Evolutionary conservation across 192 early-diverging fungal genomes (phyloP).

Genomic region (Entophlyctis luteolus): DNA sequence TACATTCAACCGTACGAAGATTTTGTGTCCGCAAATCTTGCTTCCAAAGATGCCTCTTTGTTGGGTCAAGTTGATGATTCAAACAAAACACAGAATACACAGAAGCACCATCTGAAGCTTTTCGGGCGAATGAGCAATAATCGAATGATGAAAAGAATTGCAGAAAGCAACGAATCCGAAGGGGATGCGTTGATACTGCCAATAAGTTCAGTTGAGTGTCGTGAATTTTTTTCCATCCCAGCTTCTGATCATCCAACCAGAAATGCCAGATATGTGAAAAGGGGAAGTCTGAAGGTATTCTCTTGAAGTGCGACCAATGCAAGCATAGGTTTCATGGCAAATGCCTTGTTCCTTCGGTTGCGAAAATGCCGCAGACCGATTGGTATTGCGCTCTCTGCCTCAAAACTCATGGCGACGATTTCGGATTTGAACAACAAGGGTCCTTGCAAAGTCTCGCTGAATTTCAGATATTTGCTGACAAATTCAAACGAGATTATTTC

Average conservation of each 20-base stretch:
- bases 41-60: background rate
- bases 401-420: conserved; percentile 72
- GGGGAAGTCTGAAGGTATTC: conserved; percentile 55
- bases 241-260: conserved; percentile 2
- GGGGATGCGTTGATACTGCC: conserved; percentile 31
- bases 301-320: conserved; percentile 86
- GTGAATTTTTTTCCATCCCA: too few relatives aligned
- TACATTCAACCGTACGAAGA: conserved; percentile 54
- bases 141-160: conserved; percentile 23
- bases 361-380: conserved; percentile 52
- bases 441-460: conserved; percentile 66
- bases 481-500: conserved; percentile 80
- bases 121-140: background rate
- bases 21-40: conserved; percentile 21
- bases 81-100: background rate
- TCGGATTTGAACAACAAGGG: conserved; percentile 88
- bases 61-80: background rate
- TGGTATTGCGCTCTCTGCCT: conserved; percentile 90
- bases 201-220: conserved; percentile 20
- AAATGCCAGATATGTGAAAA: conserved; percentile 48
- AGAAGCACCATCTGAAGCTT: too few relatives aligned
- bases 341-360: conserved; percentile 71
- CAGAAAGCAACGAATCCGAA: conserved; percentile 14
- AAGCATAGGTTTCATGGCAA: conserved; percentile 77
- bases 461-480: conserved; percentile 75